Base-by-base conservation (phyloP, 169 alveolate genomes). In the Eimeria zaria region DNA sequence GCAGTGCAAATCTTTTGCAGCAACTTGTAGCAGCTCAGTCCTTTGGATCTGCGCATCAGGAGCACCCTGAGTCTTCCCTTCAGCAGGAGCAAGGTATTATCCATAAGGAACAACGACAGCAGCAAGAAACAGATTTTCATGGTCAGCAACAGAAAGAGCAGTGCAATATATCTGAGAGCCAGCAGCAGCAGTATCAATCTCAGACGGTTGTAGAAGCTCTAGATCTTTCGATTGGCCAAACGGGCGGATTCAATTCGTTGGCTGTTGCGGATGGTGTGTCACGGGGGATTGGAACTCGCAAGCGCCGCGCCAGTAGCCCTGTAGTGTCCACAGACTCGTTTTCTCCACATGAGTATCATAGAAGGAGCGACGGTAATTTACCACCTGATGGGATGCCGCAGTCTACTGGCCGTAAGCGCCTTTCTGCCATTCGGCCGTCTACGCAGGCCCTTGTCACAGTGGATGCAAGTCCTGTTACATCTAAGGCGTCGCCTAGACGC, bases 291-390 rank as follows among this genome's bases (percentile, higher is more conserved):
- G 93, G 80, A 33, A 44, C 81, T 12, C 93, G 93, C 93, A 87
- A 87, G 33, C 93, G 93, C 64, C 93, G 93, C 33, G 93, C 93
- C 83, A 87, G 93, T 30, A 87, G 93, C 67, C 93, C 93, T 39
- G 55, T 62, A 24, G 67, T 48, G 8, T 62, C 93, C 62, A 58
- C 64, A 16, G 71, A 41, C 62, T 62, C 93, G 11, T 62, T 87
- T 60, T 87, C 81, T 11, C 46, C 71, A 16, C 62, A 62, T 46
- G 76, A 22, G 18, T 41, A 41, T 20, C 67, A 20, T 62, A 48
- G 53, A 16, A 41, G 44, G 55, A 20, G 33, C 36, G 80, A 87
- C 53, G 48, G 64, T 3, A 14, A n/a, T 22, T 39, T 41, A 20
- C 44, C 93, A 24, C 24, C 41, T 9, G 93, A 87, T 36, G 93